Percentiles rank a stretch among this genome's conserved stretches.
Conservation (phyloP, 352 stramenopile species). For the Globisporangium yorkense region DNA sequence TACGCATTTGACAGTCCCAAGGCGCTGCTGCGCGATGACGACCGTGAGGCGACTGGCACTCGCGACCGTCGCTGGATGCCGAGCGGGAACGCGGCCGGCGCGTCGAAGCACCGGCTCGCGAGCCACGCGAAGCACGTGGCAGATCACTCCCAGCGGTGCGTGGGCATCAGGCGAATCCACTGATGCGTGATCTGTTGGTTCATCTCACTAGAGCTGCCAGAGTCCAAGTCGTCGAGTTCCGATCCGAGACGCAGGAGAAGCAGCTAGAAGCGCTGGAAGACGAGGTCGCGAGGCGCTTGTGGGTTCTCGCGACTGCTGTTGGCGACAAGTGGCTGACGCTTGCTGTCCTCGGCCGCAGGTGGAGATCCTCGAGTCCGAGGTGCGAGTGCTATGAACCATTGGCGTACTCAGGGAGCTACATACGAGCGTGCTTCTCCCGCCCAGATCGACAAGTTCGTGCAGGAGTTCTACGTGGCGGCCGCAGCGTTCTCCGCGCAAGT, state of each 20-base stretch:
- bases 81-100: slow-evolving; percentile 34
- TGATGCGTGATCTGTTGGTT: not conserved
- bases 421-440: too few species aligned
- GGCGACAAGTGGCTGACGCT: not conserved
- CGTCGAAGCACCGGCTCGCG: slow-evolving; percentile 43
- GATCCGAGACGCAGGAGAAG: slow-evolving; percentile 23
- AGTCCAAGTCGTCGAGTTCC: slow-evolving; percentile 27
- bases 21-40: slow-evolving; percentile 23
- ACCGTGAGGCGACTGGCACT: slow-evolving; percentile 4
- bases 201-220: slow-evolving; percentile 3
- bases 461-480: slow-evolving; percentile 56
- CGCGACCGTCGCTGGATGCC: slow-evolving; percentile 34
- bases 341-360: slow-evolving; percentile 6
- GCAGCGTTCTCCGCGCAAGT: slow-evolving; percentile 40
- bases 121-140: slow-evolving; percentile 24
- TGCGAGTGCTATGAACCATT: not conserved
- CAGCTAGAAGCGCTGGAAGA: slow-evolving; percentile 33
- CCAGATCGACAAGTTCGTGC: slow-evolving; percentile 52
- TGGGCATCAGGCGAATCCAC: not conserved
- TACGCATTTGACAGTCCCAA: slow-evolving; percentile 14
- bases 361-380: slow-evolving; percentile 20
- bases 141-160: not conserved
- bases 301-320: not conserved
- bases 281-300: slow-evolving; percentile 18
- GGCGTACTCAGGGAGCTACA: too few species aligned